These are phyloP conservation scores for Brassica juncea DNA, from an alignment of 345 rosid genomes.

Conservation along the genomic window DNA sequence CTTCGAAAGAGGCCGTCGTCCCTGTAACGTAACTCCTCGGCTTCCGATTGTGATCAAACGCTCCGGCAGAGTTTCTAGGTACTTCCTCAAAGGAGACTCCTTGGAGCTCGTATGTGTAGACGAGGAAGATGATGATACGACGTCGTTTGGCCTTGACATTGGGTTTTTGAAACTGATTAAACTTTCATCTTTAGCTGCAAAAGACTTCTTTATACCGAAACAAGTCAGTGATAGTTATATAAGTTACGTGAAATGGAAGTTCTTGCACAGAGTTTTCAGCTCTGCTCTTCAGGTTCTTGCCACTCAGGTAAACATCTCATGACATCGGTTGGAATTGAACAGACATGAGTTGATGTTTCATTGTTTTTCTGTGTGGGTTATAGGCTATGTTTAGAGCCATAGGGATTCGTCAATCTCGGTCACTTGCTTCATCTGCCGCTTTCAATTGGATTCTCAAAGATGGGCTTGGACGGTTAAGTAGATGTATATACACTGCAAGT, in stretches of 20 bases:
- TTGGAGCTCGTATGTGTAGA: slow-evolving; percentile 20
- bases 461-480: slow-evolving; percentile 81
- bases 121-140: slow-evolving; percentile 7
- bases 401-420: slow-evolving; percentile 78
- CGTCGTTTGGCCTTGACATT: neutral
- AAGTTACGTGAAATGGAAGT: slow-evolving; percentile 84
- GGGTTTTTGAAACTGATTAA: slow-evolving; percentile 42
- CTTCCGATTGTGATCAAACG: slow-evolving; percentile 26
- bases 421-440: slow-evolving; percentile 90
- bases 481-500: slow-evolving; percentile 92
- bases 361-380: neutral
- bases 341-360: neutral
- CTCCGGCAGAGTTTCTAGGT: slow-evolving; percentile 24
- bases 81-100: slow-evolving; percentile 29
- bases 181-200: slow-evolving; percentile 45
- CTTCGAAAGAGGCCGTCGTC: slow-evolving; percentile 1
- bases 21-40: neutral
- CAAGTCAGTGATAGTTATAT: slow-evolving; percentile 60
- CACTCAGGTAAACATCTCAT: slow-evolving; percentile 62
- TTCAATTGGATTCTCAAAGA: slow-evolving; percentile 90
- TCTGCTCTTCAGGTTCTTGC: slow-evolving; percentile 93
- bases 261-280: slow-evolving; percentile 88
- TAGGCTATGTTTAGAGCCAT: slow-evolving; percentile 92
- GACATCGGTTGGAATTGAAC: neutral
- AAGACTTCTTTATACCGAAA: slow-evolving; percentile 78